Conservation (phyloP, 139 green algal species). For the Volvox reticuliferus region DNA sequence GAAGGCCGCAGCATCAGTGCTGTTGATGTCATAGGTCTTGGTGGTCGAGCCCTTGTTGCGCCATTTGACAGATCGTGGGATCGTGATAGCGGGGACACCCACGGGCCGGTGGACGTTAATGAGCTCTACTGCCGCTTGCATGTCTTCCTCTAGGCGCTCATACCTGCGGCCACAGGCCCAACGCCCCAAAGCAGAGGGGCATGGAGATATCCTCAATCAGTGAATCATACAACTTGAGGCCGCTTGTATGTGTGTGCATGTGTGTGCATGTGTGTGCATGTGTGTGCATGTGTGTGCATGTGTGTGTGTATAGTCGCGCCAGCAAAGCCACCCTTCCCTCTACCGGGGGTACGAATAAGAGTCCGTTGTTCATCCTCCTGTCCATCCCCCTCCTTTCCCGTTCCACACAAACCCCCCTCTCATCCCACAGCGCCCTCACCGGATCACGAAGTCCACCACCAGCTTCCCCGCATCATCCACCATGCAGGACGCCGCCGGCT, state of each 20-base stretch:
- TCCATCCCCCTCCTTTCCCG: too few species aligned
- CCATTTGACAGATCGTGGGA: neutral
- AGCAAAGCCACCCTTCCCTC: too few species aligned
- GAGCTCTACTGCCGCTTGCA: conserved; percentile 11
- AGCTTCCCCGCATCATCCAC: neutral
- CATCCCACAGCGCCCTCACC: neutral
- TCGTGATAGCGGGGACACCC: neutral
- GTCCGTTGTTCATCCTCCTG: too few species aligned
- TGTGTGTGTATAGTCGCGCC: too few species aligned
- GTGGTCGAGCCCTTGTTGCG: conserved; percentile 26
- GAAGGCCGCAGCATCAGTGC: neutral
- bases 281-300: too few species aligned
- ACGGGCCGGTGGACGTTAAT: neutral
- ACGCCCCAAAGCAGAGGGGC: too few species aligned
- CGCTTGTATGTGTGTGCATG: too few species aligned
- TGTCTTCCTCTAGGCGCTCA: conserved; percentile 33
- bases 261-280: too few species aligned
- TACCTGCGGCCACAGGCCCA: conserved; percentile 9
- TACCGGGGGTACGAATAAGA: too few species aligned
- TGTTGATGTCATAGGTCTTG: neutral
- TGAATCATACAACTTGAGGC: too few species aligned
- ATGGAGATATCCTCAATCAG: too few species aligned
- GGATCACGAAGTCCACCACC: conserved; percentile 38
- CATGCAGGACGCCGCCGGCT: conserved; percentile 27
- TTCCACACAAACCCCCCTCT: too few species aligned